Evolutionary conservation across 768 basidiomycete species (phyloP).

Genomic region (Thelephora ganbajun): DNA sequence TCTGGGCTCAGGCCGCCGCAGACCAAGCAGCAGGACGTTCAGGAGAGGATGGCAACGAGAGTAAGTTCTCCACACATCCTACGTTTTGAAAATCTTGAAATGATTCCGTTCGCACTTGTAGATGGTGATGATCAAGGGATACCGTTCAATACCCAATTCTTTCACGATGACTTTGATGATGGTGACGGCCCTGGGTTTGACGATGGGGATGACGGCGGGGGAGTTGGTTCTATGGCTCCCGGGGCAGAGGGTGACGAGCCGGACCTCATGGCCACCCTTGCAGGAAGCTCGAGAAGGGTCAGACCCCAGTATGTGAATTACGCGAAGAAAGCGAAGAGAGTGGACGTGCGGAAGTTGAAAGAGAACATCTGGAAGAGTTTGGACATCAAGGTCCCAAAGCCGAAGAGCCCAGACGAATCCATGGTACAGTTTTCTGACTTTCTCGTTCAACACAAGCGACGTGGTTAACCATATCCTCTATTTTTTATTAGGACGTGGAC

Average conservation of each 20-base stretch:
- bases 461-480: constrained; percentile 21
- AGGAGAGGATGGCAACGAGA: constrained; percentile 45
- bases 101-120: constrained; percentile 3
- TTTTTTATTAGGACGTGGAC: constrained; percentile 7
- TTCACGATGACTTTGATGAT: constrained; percentile 84
- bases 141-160: constrained; percentile 94
- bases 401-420: constrained; percentile 97
- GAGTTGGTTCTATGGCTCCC: constrained; percentile 18
- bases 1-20: constrained; percentile 93
- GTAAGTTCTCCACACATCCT: constrained; percentile 25
- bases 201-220: constrained; percentile 50
- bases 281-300: constrained; percentile 61
- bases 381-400: constrained; percentile 89
- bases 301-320: constrained; percentile 86
- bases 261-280: constrained; percentile 76
- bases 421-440: too few relatives aligned
- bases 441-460: constrained; percentile 32
- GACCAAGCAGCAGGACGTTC: constrained; percentile 53
- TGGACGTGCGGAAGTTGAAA: too few relatives aligned
- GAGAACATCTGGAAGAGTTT: too few relatives aligned
- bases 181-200: constrained; percentile 54
- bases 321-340: constrained; percentile 89
- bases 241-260: constrained; percentile 62
- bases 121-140: constrained; percentile 35
- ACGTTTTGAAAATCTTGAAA: neutral